Conservation (phyloP, 202 grass and related monocot species). For the Eragrostis tef region DNA sequence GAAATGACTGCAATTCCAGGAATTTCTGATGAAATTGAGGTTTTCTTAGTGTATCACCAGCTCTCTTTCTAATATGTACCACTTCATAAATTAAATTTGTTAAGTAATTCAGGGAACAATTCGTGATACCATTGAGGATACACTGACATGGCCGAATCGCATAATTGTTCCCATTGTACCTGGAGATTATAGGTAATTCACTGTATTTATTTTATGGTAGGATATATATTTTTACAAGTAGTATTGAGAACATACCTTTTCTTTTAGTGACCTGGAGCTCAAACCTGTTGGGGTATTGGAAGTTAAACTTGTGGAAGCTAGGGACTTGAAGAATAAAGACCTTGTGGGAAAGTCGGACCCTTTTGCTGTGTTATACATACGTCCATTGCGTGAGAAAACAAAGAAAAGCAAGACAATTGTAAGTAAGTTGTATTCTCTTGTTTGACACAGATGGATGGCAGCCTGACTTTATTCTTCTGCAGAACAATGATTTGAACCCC, state of each 20-base stretch:
- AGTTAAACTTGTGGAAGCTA: constrained; percentile 95
- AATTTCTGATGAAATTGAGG: constrained; percentile 99
- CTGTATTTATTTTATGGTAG: constrained; percentile 25
- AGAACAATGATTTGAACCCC: constrained; percentile 99
- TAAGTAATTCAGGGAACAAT: constrained; percentile 71
- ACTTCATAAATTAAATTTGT: constrained; percentile 21
- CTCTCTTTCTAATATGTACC: constrained; percentile 32
- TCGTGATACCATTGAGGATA: constrained; percentile 92
- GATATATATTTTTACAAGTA: constrained; percentile 14
- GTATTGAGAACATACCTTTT: constrained; percentile 34
- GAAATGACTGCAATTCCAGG: constrained; percentile 98
- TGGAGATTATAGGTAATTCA: constrained; percentile 86
- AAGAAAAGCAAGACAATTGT: constrained; percentile 98
- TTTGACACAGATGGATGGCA: constrained; percentile 31
- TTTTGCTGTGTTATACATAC: constrained; percentile 78
- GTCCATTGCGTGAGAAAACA: constrained; percentile 76
- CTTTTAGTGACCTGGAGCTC: constrained; percentile 84
- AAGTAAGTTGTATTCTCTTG: constrained; percentile 50
- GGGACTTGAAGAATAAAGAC: constrained; percentile 86
- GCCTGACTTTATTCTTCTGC: constrained; percentile 49
- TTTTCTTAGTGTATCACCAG: constrained; percentile 43
- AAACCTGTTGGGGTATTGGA: constrained; percentile 92
- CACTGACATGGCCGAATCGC: constrained; percentile 87
- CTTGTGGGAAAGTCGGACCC: constrained; percentile 96
- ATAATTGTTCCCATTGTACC: constrained; percentile 93